Conservation (phyloP, 768 basidiomycete species). For the Pleurotus pulmonarius region DNA sequence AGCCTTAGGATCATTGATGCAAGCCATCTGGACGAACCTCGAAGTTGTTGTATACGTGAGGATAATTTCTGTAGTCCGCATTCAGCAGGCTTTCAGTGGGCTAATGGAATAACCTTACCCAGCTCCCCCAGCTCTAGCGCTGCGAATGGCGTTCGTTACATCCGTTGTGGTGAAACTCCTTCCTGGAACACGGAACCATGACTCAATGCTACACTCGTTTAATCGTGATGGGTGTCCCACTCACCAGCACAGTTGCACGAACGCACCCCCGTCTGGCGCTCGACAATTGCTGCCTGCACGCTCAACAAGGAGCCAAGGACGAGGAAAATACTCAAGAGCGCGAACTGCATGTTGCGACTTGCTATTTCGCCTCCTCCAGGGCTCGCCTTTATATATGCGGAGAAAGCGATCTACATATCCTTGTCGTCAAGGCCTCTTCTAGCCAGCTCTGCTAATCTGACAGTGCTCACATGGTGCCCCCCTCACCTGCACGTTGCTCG, state of each 20-base stretch:
- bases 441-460: no score
- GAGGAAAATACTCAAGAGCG: not conserved
- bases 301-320: constrained; percentile 9
- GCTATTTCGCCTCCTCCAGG: no score
- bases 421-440: no score
- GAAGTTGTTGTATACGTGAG: constrained; percentile 21
- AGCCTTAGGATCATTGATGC: no score
- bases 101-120: constrained; percentile 10
- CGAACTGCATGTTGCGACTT: not conserved
- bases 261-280: constrained; percentile 14
- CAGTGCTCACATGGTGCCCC: no score
- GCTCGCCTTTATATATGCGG: no score
- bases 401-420: no score
- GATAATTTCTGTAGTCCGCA: constrained; percentile 16
- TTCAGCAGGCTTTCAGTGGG: not conserved
- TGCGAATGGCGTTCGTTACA: constrained; percentile 15
- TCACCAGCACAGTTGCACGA: constrained; percentile 22
- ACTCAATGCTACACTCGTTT: not conserved
- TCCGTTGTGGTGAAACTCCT: constrained; percentile 14
- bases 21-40: constrained; percentile 14
- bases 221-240: not conserved
- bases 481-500: no score
- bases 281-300: constrained; percentile 13
- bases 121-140: constrained; percentile 18
- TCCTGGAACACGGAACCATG: not conserved